These are phyloP conservation scores for Fusarium verticillioides DNA, from an alignment of 2,329 filamentous ascomycete species.

Conservation along the genomic window DNA sequence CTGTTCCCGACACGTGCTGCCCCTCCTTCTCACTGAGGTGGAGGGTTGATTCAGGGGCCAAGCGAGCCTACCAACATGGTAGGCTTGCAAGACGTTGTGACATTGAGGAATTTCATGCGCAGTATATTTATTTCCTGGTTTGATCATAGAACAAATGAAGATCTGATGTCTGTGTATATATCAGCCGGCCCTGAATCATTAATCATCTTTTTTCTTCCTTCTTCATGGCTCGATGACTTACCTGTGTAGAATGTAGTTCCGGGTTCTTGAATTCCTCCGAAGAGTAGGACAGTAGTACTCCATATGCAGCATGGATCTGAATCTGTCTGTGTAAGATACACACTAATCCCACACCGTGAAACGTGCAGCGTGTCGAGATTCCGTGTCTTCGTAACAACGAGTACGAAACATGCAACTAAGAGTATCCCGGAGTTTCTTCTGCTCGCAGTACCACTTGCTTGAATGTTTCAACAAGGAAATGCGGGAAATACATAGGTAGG, in stretches of 20 bases:
- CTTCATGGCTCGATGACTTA: neutral
- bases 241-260: constrained; percentile 5
- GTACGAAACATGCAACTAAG: constrained; percentile 14
- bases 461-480: neutral
- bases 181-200: neutral
- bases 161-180: neutral
- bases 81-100: neutral
- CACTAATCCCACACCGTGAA: constrained; percentile 13
- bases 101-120: neutral
- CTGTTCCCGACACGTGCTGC: constrained; percentile 27
- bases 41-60: constrained; percentile 31
- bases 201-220: neutral
- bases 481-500: neutral
- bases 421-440: neutral
- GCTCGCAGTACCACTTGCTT: neutral
- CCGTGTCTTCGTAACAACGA: neutral
- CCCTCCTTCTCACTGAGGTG: constrained; percentile 27
- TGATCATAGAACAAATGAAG: neutral
- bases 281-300: neutral
- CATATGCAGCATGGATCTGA: neutral
- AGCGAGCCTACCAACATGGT: neutral
- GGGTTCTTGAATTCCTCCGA: constrained; percentile 12
- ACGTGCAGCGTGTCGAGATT: constrained; percentile 21
- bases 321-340: constrained; percentile 4
- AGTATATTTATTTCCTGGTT: neutral